Base-by-base conservation (phyloP, 768 basidiomycete species). In the Coprinopsis marcescibilis region DNA sequence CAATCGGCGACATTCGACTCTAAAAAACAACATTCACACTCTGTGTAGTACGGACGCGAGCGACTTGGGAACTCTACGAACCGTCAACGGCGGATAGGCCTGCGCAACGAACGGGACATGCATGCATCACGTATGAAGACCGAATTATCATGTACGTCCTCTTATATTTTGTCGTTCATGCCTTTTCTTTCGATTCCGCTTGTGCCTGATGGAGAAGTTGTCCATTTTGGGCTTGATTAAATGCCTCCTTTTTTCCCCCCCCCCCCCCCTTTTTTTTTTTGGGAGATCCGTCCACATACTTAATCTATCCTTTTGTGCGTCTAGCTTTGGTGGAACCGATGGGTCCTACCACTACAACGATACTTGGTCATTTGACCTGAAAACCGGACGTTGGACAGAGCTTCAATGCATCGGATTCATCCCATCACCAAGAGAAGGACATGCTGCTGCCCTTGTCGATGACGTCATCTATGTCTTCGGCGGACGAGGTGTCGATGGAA, bases 301-400 rank as follows among this genome's bases (percentile, higher is more conserved):
- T 8, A 8, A n/a, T n/a, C 29, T 32, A 32, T 32, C 29, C 8
- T n/a, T n/a, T 32, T 32, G 8, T 32, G 8, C 29, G 29, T 32
- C n/a, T 34, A 94, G 89, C 41, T 98, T 99, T 56, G 96, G 96
- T 25, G 96, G 96, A 38, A 99, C 96, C 11, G 96, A 99, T 60
- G 94, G 94, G n/a, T 82, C 85, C 60, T 98, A 87, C 65, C 96
- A 98, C 61, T 99, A 99, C 69, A 99, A 98, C 64, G 96, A 99
- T 61, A 97, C 93, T 5, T 99, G 96, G 96, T 75, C 83, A 1
- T 98, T 89, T 65, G 91, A 95, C 62, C 69, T 92, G 42, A 73
- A 72, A 30, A 85, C 89, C 0, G 75, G 77, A 45, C 78, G 66
- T 36, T 99, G 96, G 96, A 76, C 85, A 3, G 96, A 99, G 61